A percentile compares a stretch with the other conserved stretches of the same genome.
These are phyloP conservation scores for Thalassiosira allenii DNA, from an alignment of 352 stramenopile genomes.

Conservation along the genomic window DNA sequence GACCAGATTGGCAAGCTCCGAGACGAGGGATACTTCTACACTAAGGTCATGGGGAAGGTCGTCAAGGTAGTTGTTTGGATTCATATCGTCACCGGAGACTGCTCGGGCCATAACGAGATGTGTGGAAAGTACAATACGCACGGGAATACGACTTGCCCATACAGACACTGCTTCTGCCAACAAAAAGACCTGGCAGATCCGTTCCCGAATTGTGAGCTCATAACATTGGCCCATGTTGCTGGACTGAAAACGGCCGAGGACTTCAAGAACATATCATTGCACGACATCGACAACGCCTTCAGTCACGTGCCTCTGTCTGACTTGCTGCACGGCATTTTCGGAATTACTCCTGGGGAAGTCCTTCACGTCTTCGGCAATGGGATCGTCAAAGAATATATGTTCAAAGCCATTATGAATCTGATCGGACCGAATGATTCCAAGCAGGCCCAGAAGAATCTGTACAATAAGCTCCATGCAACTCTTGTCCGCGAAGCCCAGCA, in stretches of 20 bases:
- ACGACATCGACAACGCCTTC: no score
- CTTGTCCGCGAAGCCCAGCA: no score
- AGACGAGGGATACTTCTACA: background rate
- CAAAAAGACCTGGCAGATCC: no score
- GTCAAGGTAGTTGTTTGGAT: background rate
- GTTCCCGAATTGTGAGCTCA: no score
- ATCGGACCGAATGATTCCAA: background rate
- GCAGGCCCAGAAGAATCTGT: background rate
- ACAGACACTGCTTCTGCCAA: no score
- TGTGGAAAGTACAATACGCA: no score
- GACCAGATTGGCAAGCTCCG: background rate
- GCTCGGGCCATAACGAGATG: background rate
- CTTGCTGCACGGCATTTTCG: background rate
- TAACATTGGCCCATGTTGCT: no score
- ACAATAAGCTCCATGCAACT: no score
- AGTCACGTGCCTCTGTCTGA: no score
- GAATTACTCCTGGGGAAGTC: background rate
- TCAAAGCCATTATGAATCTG: background rate
- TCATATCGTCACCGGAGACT: background rate
- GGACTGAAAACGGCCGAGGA: no score
- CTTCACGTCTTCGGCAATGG: background rate
- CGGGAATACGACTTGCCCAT: no score
- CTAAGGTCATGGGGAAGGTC: background rate
- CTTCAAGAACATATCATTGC: no score
- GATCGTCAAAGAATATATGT: background rate